phyloP scores from a whole-genome alignment of 148 eudicot genomes.

The Limonium bicolor region DNA sequence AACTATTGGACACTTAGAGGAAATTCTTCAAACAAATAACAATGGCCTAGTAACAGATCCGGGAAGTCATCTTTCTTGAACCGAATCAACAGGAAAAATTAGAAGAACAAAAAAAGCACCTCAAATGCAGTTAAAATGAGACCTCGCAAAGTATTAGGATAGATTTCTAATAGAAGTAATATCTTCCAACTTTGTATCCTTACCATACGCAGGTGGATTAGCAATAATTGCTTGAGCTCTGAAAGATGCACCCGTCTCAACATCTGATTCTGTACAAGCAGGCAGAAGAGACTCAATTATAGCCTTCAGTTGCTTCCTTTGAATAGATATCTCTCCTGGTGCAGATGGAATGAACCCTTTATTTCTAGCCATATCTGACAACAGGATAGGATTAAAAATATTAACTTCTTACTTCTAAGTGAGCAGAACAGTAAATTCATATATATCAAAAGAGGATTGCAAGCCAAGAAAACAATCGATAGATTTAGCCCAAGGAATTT shows the following conservation, averaged over 20 bases:
- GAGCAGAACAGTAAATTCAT: too few species aligned
- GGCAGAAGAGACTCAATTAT: slow-evolving; percentile 77
- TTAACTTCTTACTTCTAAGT: not conserved
- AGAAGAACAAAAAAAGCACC: not conserved
- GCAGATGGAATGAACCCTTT: slow-evolving; percentile 70
- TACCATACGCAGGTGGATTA: slow-evolving; percentile 88
- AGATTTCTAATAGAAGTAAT: not conserved
- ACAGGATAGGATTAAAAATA: not conserved
- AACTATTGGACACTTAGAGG: too few species aligned
- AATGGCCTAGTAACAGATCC: too few species aligned
- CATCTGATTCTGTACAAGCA: slow-evolving; percentile 77
- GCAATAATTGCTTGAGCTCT: slow-evolving; percentile 90
- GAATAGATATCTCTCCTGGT: slow-evolving; percentile 62
- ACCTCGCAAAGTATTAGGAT: not conserved
- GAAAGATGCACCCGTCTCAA: slow-evolving; percentile 59
- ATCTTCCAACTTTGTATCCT: slow-evolving; percentile 8
- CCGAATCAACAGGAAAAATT: too few species aligned
- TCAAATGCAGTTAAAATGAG: not conserved
- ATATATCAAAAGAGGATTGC: too few species aligned
- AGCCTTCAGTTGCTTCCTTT: slow-evolving; percentile 67
- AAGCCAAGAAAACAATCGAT: too few species aligned
- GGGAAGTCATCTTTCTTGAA: too few species aligned
- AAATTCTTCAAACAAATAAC: too few species aligned
- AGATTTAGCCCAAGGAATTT: too few species aligned
- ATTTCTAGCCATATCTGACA: slow-evolving; percentile 80